Evolutionary conservation across 73 alveolate species (phyloP).

Genomic region (Stentor roeselii): DNA sequence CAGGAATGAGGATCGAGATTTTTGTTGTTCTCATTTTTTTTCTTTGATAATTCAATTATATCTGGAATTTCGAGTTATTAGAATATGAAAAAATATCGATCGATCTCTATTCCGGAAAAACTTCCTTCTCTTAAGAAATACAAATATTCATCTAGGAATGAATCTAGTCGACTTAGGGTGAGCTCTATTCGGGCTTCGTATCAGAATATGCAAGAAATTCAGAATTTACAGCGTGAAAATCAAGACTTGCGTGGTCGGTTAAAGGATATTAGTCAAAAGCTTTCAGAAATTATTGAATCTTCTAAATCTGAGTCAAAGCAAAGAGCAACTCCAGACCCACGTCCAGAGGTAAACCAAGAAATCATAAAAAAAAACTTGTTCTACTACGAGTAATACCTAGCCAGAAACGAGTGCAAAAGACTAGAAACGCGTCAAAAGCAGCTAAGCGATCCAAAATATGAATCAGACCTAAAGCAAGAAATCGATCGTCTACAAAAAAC

Average conservation of each 20-base stretch:
- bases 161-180: too few species aligned
- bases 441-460: neutral
- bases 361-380: neutral
- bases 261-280: slow-evolving; percentile 6
- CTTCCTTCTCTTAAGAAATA: too few species aligned
- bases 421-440: neutral
- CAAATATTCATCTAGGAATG: too few species aligned
- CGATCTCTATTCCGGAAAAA: too few species aligned
- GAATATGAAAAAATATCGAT: too few species aligned
- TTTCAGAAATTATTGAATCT: neutral
- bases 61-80: too few species aligned
- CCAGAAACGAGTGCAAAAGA: neutral
- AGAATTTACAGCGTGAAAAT: neutral
- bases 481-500: neutral
- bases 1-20: too few species aligned
- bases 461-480: neutral
- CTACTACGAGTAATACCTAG: neutral
- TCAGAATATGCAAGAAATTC: too few species aligned
- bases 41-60: too few species aligned
- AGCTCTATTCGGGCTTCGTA: too few species aligned
- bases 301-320: neutral
- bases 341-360: neutral
- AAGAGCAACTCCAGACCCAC: neutral
- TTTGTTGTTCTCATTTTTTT: too few species aligned
- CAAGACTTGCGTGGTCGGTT: neutral